Conservation (phyloP, 352 stramenopile species). For the Globisporangium emineosum region DNA sequence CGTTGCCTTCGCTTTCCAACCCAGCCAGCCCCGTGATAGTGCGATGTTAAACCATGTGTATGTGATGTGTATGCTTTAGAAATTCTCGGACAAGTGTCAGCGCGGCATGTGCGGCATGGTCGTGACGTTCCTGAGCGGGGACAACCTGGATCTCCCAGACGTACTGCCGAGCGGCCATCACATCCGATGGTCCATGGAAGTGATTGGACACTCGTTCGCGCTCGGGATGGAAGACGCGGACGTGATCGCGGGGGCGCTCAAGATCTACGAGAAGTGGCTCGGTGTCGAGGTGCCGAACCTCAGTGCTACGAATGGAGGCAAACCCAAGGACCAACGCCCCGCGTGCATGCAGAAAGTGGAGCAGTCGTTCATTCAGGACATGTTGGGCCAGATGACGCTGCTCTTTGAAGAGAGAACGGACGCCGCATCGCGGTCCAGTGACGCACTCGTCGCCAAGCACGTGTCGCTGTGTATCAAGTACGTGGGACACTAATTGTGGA, state of each 20-base stretch:
- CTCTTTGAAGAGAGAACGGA: slow-evolving; percentile 78
- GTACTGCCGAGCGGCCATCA: slow-evolving; percentile 71
- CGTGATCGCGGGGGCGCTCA: slow-evolving; percentile 70
- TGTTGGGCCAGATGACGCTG: slow-evolving; percentile 86
- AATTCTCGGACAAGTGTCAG: slow-evolving; percentile 88
- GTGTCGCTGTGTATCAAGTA: slow-evolving; percentile 70
- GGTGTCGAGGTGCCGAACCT: slow-evolving; percentile 41
- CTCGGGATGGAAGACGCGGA: slow-evolving; percentile 84
- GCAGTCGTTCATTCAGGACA: slow-evolving; percentile 84
- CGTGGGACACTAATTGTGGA: slow-evolving; percentile 2
- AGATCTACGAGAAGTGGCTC: slow-evolving; percentile 83
- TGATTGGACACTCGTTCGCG: slow-evolving; percentile 81
- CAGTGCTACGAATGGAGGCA: slow-evolving; percentile 22
- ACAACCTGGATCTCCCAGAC: slow-evolving; percentile 42
- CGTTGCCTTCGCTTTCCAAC: not conserved
- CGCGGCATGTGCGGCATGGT: slow-evolving; percentile 83
- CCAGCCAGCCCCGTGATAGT: no score
- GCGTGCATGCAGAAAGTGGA: slow-evolving; percentile 81
- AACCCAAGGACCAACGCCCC: slow-evolving; percentile 52
- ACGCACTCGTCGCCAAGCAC: slow-evolving; percentile 60
- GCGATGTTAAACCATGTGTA: not conserved
- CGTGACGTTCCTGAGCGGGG: slow-evolving; percentile 58
- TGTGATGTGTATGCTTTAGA: slow-evolving; percentile 30
- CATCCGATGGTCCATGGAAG: slow-evolving; percentile 85
- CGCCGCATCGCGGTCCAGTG: slow-evolving; percentile 20